Percentiles rank a stretch among this genome's conserved stretches.
These are phyloP conservation scores for Endocalyx cinctus DNA, from an alignment of 2,329 filamentous ascomycete species.

Conservation along the genomic window DNA sequence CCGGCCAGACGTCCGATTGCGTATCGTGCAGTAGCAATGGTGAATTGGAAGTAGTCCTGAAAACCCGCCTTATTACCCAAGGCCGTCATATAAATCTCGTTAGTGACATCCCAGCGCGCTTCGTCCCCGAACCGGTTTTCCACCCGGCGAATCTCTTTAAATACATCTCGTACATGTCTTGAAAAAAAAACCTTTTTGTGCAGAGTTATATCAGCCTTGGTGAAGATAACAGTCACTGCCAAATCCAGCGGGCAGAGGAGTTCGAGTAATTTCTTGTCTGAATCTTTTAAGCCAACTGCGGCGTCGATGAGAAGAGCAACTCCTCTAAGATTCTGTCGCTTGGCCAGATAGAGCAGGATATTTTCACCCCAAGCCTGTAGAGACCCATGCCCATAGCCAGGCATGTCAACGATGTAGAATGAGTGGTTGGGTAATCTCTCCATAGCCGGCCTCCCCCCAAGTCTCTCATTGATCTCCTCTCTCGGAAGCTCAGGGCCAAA, in stretches of 20 bases:
- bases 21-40: slow-evolving; percentile 23
- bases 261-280: slow-evolving; percentile 43
- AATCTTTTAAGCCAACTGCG: slow-evolving; percentile 45
- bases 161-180: too few species aligned
- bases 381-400: slow-evolving; percentile 45
- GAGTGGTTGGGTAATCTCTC: slow-evolving; percentile 41
- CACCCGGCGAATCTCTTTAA: slow-evolving; percentile 20
- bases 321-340: slow-evolving; percentile 43
- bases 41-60: too few species aligned
- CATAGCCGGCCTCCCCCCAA: slow-evolving; percentile 17
- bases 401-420: slow-evolving; percentile 47
- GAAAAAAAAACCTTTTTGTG: too few species aligned
- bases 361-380: slow-evolving; percentile 47
- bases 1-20: slow-evolving; percentile 26
- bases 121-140: slow-evolving; percentile 12
- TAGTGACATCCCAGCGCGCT: too few species aligned
- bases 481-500: slow-evolving; percentile 37
- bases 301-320: slow-evolving; percentile 51
- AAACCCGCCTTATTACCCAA: slow-evolving; percentile 20
- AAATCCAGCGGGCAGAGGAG: slow-evolving; percentile 41
- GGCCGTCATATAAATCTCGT: slow-evolving; percentile 26
- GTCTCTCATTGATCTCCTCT: slow-evolving; percentile 19
- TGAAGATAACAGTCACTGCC: slow-evolving; percentile 47
- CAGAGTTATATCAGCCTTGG: slow-evolving; percentile 58
- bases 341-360: slow-evolving; percentile 46